phyloP scores from a whole-genome alignment of 768 basidiomycete species.

The Trichaptum fuscoviolaceum region DNA sequence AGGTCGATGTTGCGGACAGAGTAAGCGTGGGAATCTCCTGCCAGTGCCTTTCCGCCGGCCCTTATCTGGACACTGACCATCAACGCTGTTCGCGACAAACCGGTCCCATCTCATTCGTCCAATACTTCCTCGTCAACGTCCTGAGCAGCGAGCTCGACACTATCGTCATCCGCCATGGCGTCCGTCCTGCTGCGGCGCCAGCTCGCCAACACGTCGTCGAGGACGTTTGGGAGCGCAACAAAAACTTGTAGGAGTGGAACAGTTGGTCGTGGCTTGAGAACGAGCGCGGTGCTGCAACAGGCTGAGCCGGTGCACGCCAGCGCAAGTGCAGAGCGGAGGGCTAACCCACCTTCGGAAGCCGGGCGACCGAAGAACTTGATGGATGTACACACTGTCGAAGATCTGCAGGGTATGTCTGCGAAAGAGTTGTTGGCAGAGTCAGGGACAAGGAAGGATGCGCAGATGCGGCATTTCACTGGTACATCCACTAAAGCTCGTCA shows the following conservation, averaged over 20 bases:
- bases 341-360: constrained; percentile 17
- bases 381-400: constrained; percentile 75
- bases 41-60: background rate
- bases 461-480: constrained; percentile 94
- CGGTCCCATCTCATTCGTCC: background rate
- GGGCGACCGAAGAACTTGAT: constrained; percentile 42
- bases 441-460: constrained; percentile 62
- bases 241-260: background rate
- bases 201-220: constrained; percentile 33
- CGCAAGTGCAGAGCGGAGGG: background rate
- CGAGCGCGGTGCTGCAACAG: background rate
- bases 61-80: background rate
- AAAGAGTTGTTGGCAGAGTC: constrained; percentile 77
- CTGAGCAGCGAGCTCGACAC: constrained; percentile 14
- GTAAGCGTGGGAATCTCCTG: constrained; percentile 4
- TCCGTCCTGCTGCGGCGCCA: constrained; percentile 60
- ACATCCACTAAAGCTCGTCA: constrained; percentile 20
- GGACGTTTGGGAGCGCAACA: background rate
- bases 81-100: background rate
- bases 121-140: background rate
- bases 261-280: background rate
- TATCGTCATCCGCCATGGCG: constrained; percentile 48
- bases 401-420: constrained; percentile 75
- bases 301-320: background rate
- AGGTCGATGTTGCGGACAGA: constrained; percentile 2